phyloP scores from a whole-genome alignment of 345 rosid species.

The Hypericum androsaemum region DNA sequence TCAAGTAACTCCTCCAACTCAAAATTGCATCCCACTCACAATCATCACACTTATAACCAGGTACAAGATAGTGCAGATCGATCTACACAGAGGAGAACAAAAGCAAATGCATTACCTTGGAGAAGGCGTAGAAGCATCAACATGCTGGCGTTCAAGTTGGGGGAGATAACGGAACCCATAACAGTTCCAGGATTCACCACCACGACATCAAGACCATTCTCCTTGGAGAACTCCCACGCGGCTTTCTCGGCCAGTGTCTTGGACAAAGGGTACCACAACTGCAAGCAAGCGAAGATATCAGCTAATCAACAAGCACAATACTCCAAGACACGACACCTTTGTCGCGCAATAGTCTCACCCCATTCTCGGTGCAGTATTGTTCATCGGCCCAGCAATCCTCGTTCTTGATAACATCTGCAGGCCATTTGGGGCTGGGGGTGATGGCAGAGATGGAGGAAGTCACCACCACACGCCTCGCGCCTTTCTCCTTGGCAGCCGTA shows the following conservation, averaged over 20 bases:
- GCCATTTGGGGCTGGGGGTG: constrained; percentile 83
- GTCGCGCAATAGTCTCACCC: constrained; percentile 40
- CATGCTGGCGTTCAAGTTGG: constrained; percentile 76
- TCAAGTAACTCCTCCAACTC: too few relatives aligned
- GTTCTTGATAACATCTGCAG: constrained; percentile 48
- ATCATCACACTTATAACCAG: not conserved
- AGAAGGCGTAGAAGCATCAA: constrained; percentile 60
- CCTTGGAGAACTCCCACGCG: constrained; percentile 74
- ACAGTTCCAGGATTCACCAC: constrained; percentile 92
- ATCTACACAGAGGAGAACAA: not conserved
- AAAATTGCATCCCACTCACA: too few relatives aligned
- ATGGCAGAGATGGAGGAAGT: constrained; percentile 80
- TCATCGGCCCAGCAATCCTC: constrained; percentile 85
- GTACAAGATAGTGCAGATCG: not conserved
- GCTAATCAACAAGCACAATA: not conserved
- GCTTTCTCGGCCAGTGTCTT: constrained; percentile 89
- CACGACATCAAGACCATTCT: constrained; percentile 74
- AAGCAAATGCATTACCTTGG: constrained; percentile 32
- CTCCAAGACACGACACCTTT: too few relatives aligned
- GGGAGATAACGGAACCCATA: constrained; percentile 77
- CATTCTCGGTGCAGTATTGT: constrained; percentile 61
- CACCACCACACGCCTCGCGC: constrained; percentile 72
- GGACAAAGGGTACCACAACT: constrained; percentile 87
- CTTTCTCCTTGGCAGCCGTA: constrained; percentile 61
- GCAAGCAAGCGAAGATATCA: constrained; percentile 5